Base-by-base conservation (phyloP, 495 filamentous ascomycete species). In the Talaromyces adpressus region DNA sequence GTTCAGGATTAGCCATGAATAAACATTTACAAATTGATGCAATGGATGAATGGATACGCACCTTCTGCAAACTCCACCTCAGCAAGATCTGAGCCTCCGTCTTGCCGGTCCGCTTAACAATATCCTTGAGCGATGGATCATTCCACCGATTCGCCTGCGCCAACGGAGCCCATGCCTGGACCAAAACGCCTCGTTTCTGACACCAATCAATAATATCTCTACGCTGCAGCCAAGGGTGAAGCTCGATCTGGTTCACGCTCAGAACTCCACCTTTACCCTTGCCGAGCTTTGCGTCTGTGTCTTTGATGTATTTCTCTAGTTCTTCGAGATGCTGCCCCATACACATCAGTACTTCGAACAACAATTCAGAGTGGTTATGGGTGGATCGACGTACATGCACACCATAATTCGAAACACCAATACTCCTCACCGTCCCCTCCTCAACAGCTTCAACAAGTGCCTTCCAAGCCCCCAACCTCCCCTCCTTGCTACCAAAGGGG, bases 141-240 rank as follows among this genome's bases (percentile, higher is more conserved):
- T 89, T 80, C 71, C 85, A 84, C 47, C 87, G 78, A 63, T 84
- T 75, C 1, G 82, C 87, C 66, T 88, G 81, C 1, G 92, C 87
- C 56, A 96, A 75, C 1, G 91, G 92, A 58, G 82, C 87, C 70
- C 95, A 96, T 2, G 92, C 93, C 76, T 96, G 81, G 22, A 94
- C 75, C 29, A 92, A 75, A 6, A 93, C 81, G 20, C 85, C 85
- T 30, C 87, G 79, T 69, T 85, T 79, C 63, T 80, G 68, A 66
- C 88, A 87, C 89, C 93, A 96, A 57, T 85, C 79, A 11, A 86
- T 85, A 30, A 98, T 88, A 67, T 94, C 90, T 6, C 79, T 78
- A 11, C 93, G 80, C 3, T 85, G 79, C n/a, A 89, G 85, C 91
- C 91, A 96, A 0, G 93, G 92, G 70, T 98, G 93, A 18, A 97